Evolutionary conservation across 2,329 filamentous ascomycete genomes (phyloP).

Genomic region (Penicillium sclerotiorum): DNA sequence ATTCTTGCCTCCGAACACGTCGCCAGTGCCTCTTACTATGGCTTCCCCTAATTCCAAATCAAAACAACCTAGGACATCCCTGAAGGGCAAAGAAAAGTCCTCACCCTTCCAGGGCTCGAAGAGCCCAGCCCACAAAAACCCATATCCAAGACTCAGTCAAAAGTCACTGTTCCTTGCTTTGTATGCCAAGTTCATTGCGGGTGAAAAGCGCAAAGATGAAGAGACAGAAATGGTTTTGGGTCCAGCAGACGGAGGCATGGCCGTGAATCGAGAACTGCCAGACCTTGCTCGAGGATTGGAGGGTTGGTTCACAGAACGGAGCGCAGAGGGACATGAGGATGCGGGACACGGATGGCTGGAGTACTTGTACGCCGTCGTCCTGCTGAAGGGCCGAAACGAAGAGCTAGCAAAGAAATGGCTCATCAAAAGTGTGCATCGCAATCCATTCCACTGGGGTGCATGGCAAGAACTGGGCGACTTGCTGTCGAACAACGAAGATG

Average conservation of each 20-base stretch:
- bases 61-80: slow-evolving; percentile 44
- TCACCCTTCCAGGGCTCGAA: slow-evolving; percentile 41
- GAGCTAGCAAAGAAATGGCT: slow-evolving; percentile 81
- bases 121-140: slow-evolving; percentile 37
- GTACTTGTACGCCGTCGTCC: slow-evolving; percentile 77
- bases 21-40: slow-evolving; percentile 63
- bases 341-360: slow-evolving; percentile 91
- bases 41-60: slow-evolving; percentile 40
- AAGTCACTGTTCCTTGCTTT: slow-evolving; percentile 89
- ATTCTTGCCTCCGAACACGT: slow-evolving; percentile 78
- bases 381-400: slow-evolving; percentile 90
- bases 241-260: slow-evolving; percentile 82
- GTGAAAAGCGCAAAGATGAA: slow-evolving; percentile 95
- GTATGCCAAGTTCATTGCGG: slow-evolving; percentile 89
- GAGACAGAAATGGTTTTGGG: slow-evolving; percentile 97
- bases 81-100: slow-evolving; percentile 65
- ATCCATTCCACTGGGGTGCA: slow-evolving; percentile 95
- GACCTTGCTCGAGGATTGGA: slow-evolving; percentile 75
- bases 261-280: slow-evolving; percentile 81
- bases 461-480: slow-evolving; percentile 91
- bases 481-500: slow-evolving; percentile 77
- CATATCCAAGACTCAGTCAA: slow-evolving; percentile 68
- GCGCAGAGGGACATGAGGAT: slow-evolving; percentile 60
- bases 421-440: slow-evolving; percentile 83
- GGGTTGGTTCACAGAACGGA: slow-evolving; percentile 74